Evolutionary conservation across 2,329 filamentous ascomycete genomes (phyloP).

Genomic region (Fusarium sororula): DNA sequence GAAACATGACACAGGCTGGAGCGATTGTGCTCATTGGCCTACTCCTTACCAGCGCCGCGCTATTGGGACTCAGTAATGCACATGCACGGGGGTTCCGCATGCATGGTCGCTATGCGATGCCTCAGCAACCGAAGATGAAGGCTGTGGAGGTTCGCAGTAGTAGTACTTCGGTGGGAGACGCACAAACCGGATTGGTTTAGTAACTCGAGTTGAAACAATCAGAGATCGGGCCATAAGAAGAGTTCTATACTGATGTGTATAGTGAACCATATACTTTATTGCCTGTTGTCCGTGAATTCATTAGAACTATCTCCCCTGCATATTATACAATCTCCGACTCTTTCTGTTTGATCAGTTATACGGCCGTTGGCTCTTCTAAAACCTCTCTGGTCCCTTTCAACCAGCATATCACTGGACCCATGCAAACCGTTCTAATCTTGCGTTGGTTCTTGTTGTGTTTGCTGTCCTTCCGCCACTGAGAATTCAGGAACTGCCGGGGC

Average conservation of each 20-base stretch:
- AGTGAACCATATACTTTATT: constrained; percentile 8
- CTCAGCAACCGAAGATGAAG: constrained; percentile 22
- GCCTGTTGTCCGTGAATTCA: constrained; percentile 22
- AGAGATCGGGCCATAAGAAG: neutral
- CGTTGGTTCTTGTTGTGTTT: constrained; percentile 11
- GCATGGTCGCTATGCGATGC: constrained; percentile 57
- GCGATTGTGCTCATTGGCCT: constrained; percentile 61
- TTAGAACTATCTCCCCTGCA: constrained; percentile 8
- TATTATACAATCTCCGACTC: constrained; percentile 32
- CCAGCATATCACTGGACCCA: neutral
- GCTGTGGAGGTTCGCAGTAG: neutral
- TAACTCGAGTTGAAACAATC: neutral
- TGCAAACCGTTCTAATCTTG: neutral
- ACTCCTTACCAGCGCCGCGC: constrained; percentile 60
- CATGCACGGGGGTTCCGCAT: constrained; percentile 58
- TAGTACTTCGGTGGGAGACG: neutral
- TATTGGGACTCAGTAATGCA: constrained; percentile 64
- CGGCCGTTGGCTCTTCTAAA: neutral
- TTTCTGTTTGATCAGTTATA: neutral
- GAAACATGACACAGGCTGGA: constrained; percentile 63
- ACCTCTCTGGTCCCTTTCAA: neutral
- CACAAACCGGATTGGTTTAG: neutral
- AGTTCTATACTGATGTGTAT: neutral
- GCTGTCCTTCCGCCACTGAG: neutral
- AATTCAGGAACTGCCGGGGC: neutral